Evolutionary conservation across 768 basidiomycete species (phyloP), one percentile per base, ranked within the genome.

Genomic region (Podaxis sp.): DNA sequence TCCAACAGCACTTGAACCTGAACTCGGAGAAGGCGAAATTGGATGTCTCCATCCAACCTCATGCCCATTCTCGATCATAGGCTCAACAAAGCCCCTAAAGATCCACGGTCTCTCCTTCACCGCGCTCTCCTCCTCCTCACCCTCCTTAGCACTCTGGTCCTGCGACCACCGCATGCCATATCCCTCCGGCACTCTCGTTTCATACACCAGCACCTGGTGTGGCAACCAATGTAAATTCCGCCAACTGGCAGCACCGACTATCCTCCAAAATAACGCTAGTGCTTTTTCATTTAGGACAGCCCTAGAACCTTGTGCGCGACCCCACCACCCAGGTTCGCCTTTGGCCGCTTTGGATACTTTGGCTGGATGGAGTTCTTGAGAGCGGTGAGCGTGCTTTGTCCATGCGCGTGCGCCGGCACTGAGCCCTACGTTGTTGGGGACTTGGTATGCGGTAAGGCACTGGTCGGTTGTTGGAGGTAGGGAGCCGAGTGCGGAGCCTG

Each of bases 141-240:
- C 40, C 48, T 63, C 55, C 38, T 57, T 55, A 17, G n/a, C 64
- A 53, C 70, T 70, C 22, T 71, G 72, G 70, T 85, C 78, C 68
- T 82, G 85, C 1, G 84, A 82, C 87, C 87, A 88, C 12, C 87
- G 76, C 85, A 88, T 84, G 0, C 87, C 87, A 73, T 88, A 89
- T 0, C 87, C 87, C 60, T 84, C 85, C 4, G 73, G 66, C 22
- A 87, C 82, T 60, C 87, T 75, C 6, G 80, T 79, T 67, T 89
- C 87, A 67, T 87, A 89, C 28, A 87, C 85, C 62, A 89, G 69
- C 17, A 87, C 75, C 46, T 78, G 75, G 67, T 87, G 86, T 2
- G 87, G 86, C 2, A 89, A 70, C 85, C 85, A 87, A 68, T 89
- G 87, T 40, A 89, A 63, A 71, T 89, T 88, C 57, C 79, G 75